Evolutionary conservation across 2,329 filamentous ascomycete genomes (phyloP), one percentile per base, ranked within the genome.

Genomic region (Talaromyces atroroseus): DNA sequence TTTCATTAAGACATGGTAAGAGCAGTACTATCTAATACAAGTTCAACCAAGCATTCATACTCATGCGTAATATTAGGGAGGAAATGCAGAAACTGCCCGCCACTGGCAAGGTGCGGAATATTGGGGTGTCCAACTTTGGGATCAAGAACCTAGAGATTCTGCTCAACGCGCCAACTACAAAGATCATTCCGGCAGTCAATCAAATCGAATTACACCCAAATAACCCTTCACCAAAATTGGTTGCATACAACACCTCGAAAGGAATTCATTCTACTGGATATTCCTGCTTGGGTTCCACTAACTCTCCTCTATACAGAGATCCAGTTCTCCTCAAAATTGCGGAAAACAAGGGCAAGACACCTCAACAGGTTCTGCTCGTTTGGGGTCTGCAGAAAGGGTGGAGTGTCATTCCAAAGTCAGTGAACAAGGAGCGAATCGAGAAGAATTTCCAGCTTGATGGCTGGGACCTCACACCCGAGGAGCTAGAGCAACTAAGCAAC

Each of bases 111-210:
- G 88, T 88, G 52, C 82, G 80, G 73, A 90, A 89, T 77, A 90
- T 92, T 69, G 89, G 89, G 65, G 87, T 94, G 57, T 90, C 88
- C 72, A 95, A 95, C 80, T 94, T 95, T 71, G 87, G 81, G 61
- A 89, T 92, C 70, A 83, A 78, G 72, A 89, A 94, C 74, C 77
- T 94, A 38, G 87, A 92, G 79, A 88, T 83, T 71, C 80, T 94
- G 58, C 78, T 94, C 60, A 83, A 80, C 63, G 81, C 87, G 64
- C 71, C 67, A 85, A 85, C 70, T 86, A 71, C 71, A 52, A 75
- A 69, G 57, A 74, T 80, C 50, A 68, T 79, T 51, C 76, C 80
- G n/a, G 77, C 78, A 4, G 78, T 74, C 32, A 77, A 80, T 65
- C 78, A 83, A 67, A 68, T 82, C 49, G 80, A 83, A 64, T 61